Conservation (phyloP, 2,329 filamentous ascomycete genomes). For the Claviceps cyperi region DNA sequence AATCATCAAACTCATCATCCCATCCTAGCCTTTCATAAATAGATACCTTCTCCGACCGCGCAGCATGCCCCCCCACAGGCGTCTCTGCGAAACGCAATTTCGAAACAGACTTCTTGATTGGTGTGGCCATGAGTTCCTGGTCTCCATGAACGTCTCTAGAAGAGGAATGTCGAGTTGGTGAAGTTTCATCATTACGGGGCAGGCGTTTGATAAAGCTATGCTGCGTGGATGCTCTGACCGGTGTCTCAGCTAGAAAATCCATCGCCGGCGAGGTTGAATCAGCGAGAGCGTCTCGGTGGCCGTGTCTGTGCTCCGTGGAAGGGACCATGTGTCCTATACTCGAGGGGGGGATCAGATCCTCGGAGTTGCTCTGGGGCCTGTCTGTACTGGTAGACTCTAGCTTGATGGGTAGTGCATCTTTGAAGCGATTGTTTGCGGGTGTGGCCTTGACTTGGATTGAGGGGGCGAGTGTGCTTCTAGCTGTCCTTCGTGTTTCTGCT, state of each 20-base stretch:
- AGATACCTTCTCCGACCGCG: slow-evolving; percentile 20
- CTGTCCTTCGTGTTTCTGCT: slow-evolving; percentile 38
- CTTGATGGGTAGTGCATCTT: slow-evolving; percentile 28
- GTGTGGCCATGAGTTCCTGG: slow-evolving; percentile 23
- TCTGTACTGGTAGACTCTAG: slow-evolving; percentile 10
- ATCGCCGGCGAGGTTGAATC: slow-evolving; percentile 16
- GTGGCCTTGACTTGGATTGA: slow-evolving; percentile 42
- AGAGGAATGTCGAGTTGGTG: slow-evolving; percentile 7
- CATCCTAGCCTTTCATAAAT: slow-evolving; percentile 43
- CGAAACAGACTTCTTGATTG: slow-evolving; percentile 20
- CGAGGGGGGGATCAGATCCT: slow-evolving; percentile 22
- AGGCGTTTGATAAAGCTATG: slow-evolving; percentile 17
- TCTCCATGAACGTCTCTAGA: slow-evolving; percentile 9
- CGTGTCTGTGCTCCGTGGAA: slow-evolving; percentile 24
- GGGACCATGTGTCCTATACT: slow-evolving; percentile 25
- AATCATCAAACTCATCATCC: slow-evolving; percentile 41
- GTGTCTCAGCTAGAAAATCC: slow-evolving; percentile 18
- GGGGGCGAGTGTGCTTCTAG: slow-evolving; percentile 21
- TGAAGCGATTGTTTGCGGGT: slow-evolving; percentile 39
- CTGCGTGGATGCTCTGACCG: slow-evolving; percentile 12
- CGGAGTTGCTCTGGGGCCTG: slow-evolving; percentile 11
- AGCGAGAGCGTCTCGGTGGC: slow-evolving; percentile 17
- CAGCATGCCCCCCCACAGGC: slow-evolving; percentile 7
- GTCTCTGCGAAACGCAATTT: slow-evolving; percentile 7
- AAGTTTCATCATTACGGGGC: slow-evolving; percentile 7